Conservation (phyloP, 2,329 filamentous ascomycete genomes). For the Aspergillus neotritici region DNA sequence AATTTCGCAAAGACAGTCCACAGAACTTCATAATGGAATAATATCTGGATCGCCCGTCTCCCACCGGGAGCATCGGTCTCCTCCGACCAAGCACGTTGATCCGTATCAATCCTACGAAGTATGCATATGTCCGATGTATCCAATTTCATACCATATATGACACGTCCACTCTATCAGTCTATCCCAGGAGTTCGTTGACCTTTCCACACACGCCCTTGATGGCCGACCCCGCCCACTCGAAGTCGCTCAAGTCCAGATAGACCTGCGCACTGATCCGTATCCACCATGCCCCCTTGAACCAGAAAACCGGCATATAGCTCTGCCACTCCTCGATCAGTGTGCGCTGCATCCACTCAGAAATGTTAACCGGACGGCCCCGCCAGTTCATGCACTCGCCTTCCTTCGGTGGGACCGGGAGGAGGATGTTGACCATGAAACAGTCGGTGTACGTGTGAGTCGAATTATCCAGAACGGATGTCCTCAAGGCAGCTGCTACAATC, state of each 20-base stretch:
- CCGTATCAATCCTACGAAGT: no score
- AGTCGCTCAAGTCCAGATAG: conserved; percentile 69
- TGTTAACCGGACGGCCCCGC: conserved; percentile 16
- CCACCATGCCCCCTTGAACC: conserved; percentile 59
- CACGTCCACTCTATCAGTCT: no score
- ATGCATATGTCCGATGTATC: no score
- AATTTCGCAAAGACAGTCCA: no score
- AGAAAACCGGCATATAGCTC: conserved; percentile 61
- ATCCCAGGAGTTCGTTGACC: conserved; percentile 21
- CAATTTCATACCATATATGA: no score
- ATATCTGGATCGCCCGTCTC: no score
- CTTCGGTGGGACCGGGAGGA: conserved; percentile 53
- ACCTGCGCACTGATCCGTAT: conserved; percentile 68
- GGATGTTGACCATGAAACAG: conserved; percentile 65
- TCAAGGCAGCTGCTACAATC: conserved; percentile 54
- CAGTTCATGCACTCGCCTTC: conserved; percentile 4
- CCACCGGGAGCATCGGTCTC: no score
- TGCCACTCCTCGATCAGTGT: conserved; percentile 53
- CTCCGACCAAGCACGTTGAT: no score
- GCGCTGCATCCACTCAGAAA: conserved; percentile 53
- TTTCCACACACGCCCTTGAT: conserved; percentile 52
- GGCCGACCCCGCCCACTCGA: conserved; percentile 52
- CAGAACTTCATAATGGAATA: no score
- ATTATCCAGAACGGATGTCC: conserved; percentile 60
- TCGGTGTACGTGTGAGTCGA: conserved; percentile 6